phyloP scores from a whole-genome alignment of 495 filamentous ascomycete genomes.

The Penicillium odoratum region DNA sequence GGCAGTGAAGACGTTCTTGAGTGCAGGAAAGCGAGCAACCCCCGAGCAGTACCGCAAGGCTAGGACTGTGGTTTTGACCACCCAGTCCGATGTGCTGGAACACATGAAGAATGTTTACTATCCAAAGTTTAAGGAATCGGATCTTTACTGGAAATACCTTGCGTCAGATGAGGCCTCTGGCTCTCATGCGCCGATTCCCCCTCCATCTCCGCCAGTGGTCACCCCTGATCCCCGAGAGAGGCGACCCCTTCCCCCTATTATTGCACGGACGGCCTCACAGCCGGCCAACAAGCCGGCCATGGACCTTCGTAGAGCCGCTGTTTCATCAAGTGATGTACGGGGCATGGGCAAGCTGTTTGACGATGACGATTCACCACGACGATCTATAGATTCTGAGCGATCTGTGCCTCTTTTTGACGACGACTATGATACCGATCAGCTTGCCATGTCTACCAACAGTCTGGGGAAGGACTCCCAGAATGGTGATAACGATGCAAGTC shows the following conservation, averaged over 20 bases:
- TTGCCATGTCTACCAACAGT: conserved; percentile 61
- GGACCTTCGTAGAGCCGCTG: conserved; percentile 58
- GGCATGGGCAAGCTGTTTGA: conserved; percentile 43
- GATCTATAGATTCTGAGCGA: conserved; percentile 58
- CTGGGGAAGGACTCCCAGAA: conserved; percentile 52
- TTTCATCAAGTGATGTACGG: conserved; percentile 58
- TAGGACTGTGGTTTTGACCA: conserved; percentile 73
- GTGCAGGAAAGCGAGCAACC: conserved; percentile 70
- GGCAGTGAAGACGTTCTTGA: conserved; percentile 74
- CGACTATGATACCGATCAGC: conserved; percentile 62
- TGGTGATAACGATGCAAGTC: conserved; percentile 43
- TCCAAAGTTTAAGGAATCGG: conserved; percentile 83
- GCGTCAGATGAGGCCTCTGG: conserved; percentile 79
- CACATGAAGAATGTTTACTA: conserved; percentile 79
- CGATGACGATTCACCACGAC: conserved; percentile 48
- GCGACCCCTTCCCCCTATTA: conserved; percentile 43
- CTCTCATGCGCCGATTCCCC: conserved; percentile 27
- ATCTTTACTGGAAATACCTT: conserved; percentile 92
- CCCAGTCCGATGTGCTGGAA: conserved; percentile 80
- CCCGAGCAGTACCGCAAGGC: conserved; percentile 81
- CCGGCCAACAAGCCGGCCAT: conserved; percentile 33
- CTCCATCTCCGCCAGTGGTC: conserved; percentile 25
- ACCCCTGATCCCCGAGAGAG: conserved; percentile 34
- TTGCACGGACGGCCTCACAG: conserved; percentile 43
- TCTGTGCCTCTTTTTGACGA: conserved; percentile 64